phyloP scores from a whole-genome alignment of 2,329 filamentous ascomycete genomes.

The Capronia coronata region DNA sequence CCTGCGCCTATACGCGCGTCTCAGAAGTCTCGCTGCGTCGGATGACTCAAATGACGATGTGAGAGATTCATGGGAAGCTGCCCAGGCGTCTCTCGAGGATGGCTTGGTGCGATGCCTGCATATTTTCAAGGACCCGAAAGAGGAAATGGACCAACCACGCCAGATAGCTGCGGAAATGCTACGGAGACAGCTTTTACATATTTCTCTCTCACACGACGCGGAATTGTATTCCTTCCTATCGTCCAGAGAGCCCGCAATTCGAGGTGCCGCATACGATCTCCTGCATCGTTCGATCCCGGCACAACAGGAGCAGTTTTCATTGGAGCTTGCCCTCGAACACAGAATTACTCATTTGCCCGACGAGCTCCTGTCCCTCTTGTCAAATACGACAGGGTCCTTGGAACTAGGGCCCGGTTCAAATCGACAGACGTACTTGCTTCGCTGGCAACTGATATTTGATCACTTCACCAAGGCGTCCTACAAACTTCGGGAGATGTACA shows the following conservation, averaged over 20 bases:
- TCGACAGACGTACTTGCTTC: conserved; percentile 73
- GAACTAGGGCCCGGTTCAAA: conserved; percentile 59
- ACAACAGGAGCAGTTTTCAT: conserved; percentile 71
- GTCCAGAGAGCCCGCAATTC: conserved; percentile 66
- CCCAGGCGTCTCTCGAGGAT: conserved; percentile 49
- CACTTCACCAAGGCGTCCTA: conserved; percentile 72
- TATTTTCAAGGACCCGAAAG: conserved; percentile 53
- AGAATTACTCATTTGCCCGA: conserved; percentile 64
- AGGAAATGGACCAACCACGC: conserved; percentile 48
- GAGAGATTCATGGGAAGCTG: conserved; percentile 62
- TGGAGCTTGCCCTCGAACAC: conserved; percentile 58
- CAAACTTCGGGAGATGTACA: conserved; percentile 75
- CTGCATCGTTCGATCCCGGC: conserved; percentile 73
- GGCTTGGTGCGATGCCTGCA: conserved; percentile 48
- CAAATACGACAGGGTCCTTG: conserved; percentile 63
- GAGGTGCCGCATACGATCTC: conserved; percentile 72
- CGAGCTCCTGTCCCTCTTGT: conserved; percentile 74
- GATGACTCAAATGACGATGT: conserved; percentile 70
- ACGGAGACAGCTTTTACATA: conserved; percentile 55
- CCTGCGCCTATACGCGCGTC: conserved; percentile 59
- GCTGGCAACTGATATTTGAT: conserved; percentile 86
- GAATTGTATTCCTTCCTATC: conserved; percentile 71
- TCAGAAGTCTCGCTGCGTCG: conserved; percentile 51
- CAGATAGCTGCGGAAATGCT: conserved; percentile 70
- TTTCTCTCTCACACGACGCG: conserved; percentile 47